These are phyloP conservation scores for Leucogyrophana mollusca DNA, from an alignment of 768 basidiomycete genomes.

Conservation along the genomic window DNA sequence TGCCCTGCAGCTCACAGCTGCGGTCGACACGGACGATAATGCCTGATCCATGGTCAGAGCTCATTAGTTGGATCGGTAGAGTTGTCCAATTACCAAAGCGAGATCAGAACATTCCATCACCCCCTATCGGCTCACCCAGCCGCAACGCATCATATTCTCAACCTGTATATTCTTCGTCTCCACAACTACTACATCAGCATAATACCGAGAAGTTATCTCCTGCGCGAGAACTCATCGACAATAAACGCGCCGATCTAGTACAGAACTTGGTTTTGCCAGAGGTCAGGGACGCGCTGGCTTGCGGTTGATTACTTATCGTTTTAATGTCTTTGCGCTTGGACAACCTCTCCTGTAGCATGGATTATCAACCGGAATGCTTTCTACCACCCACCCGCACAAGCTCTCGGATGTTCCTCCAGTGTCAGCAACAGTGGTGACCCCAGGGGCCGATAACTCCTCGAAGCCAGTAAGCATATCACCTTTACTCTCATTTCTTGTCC, in stretches of 20 bases:
- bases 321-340: conserved; percentile 1
- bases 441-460: conserved; percentile 5
- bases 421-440: neutral
- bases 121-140: neutral
- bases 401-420: conserved; percentile 12
- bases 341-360: conserved; percentile 9
- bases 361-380: neutral
- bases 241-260: conserved; percentile 10
- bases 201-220: neutral
- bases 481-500: neutral
- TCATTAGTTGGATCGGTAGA: conserved; percentile 15
- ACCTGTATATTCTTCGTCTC: conserved; percentile 7
- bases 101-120: neutral
- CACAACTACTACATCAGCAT: neutral
- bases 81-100: conserved; percentile 7
- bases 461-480: conserved; percentile 12
- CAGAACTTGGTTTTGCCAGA: conserved; percentile 5
- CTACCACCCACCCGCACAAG: conserved; percentile 4
- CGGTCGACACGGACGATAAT: conserved; percentile 5
- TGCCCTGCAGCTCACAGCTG: neutral
- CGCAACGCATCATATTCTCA: conserved; percentile 8
- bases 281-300: conserved; percentile 8
- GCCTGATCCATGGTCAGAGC: conserved; percentile 14
- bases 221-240: neutral
- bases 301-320: neutral